phyloP scores from a whole-genome alignment of 2,329 filamentous ascomycete species.

The Bisporella sp. region DNA sequence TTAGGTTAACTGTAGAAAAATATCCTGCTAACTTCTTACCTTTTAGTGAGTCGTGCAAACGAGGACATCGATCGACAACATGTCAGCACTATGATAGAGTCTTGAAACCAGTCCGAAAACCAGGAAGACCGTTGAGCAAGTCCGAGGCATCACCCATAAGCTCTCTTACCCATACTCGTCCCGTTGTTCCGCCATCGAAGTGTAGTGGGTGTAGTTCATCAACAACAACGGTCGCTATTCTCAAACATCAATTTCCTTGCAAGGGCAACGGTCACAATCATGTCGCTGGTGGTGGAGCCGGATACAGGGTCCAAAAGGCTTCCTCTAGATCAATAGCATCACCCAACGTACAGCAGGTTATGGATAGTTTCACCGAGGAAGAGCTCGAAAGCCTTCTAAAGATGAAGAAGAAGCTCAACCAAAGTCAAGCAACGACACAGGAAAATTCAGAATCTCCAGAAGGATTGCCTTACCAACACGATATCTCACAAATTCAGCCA shows the following conservation, averaged over 20 bases:
- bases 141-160: too few species aligned
- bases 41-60: constrained; percentile 63
- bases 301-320: constrained; percentile 24
- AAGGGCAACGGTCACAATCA: constrained; percentile 27
- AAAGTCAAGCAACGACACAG: too few species aligned
- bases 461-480: constrained; percentile 16
- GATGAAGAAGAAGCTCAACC: too few species aligned
- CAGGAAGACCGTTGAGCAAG: constrained; percentile 57
- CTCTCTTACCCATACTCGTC: too few species aligned
- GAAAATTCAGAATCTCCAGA: constrained; percentile 13
- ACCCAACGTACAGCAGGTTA: constrained; percentile 41
- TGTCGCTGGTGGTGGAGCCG: constrained; percentile 8
- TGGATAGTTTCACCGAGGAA: constrained; percentile 43
- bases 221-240: too few species aligned
- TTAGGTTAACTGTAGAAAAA: not conserved
- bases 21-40: constrained; percentile 12
- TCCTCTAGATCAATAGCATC: constrained; percentile 33
- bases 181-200: too few species aligned
- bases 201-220: too few species aligned
- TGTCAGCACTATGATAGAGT: constrained; percentile 64
- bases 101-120: constrained; percentile 65
- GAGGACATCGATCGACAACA: constrained; percentile 69
- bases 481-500: constrained; percentile 12
- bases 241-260: constrained; percentile 46
- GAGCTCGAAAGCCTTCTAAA: constrained; percentile 22